A percentile compares a stretch with the other conserved stretches of the same genome.
Conservation (phyloP, 192 early-diverging fungal species). For the Rhizoclosmatium globosum region DNA sequence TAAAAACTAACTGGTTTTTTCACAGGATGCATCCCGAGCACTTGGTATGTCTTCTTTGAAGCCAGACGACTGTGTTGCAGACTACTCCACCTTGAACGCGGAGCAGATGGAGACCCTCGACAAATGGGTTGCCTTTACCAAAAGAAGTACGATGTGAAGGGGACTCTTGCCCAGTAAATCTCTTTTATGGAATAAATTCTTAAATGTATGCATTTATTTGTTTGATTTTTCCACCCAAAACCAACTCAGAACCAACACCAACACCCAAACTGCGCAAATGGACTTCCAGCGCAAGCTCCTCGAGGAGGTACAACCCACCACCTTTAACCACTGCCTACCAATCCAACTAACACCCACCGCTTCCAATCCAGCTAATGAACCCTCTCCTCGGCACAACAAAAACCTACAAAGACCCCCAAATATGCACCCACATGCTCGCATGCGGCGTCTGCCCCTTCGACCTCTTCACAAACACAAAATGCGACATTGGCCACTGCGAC, state of each 20-base stretch:
- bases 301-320: constrained; percentile 32
- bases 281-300: constrained; percentile 39
- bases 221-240: background rate
- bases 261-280: constrained; percentile 17
- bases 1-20: background rate
- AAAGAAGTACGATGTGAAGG: constrained; percentile 79
- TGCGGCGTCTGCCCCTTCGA: constrained; percentile 75
- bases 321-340: background rate
- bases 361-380: constrained; percentile 33
- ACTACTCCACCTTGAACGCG: constrained; percentile 69
- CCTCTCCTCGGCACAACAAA: constrained; percentile 29
- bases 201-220: too few species aligned
- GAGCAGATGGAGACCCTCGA: constrained; percentile 78
- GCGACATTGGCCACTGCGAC: constrained; percentile 78
- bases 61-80: constrained; percentile 76
- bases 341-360: background rate
- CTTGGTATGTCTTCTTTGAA: constrained; percentile 38
- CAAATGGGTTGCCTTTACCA: constrained; percentile 76
- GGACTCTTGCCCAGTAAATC: constrained; percentile 50
- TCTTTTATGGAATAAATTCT: too few species aligned
- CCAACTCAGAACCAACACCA: too few species aligned
- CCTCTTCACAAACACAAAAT: constrained; percentile 89
- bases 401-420: constrained; percentile 40
- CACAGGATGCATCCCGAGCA: constrained; percentile 46
- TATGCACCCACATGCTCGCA: constrained; percentile 74